These are phyloP conservation scores for Lentinula edodes DNA, from an alignment of 768 basidiomycete genomes.

Conservation along the genomic window DNA sequence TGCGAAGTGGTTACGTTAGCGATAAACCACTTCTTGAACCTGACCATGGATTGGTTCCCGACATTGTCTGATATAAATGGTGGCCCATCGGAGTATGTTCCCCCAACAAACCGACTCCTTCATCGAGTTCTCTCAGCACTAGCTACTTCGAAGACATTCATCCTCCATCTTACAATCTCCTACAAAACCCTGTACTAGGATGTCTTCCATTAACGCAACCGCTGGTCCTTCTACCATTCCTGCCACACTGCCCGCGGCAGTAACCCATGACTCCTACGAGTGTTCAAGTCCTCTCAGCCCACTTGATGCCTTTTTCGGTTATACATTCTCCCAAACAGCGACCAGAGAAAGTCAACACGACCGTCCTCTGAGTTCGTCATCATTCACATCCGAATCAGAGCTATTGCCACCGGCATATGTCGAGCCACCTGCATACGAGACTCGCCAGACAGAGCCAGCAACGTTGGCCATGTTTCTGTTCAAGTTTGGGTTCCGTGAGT, in stretches of 20 bases:
- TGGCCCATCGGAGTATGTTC: not conserved
- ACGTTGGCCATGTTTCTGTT: slow-evolving; percentile 59
- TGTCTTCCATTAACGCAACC: not conserved
- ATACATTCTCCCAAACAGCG: slow-evolving; percentile 25
- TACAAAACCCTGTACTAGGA: not conserved
- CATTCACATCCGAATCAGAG: slow-evolving; percentile 18
- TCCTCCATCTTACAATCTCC: not conserved
- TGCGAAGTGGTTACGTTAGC: not conserved
- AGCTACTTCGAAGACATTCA: not conserved
- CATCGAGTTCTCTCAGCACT: not conserved
- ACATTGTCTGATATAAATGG: not conserved
- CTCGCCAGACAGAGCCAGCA: slow-evolving; percentile 38
- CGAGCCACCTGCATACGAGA: slow-evolving; percentile 38
- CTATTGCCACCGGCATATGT: slow-evolving; percentile 7
- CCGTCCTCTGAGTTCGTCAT: slow-evolving; percentile 15
- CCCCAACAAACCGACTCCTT: not conserved
- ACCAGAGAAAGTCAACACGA: slow-evolving; percentile 39
- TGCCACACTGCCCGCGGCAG: not conserved
- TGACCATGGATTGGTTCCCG: not conserved
- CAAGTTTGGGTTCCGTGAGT: slow-evolving; percentile 58
- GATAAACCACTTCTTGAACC: not conserved
- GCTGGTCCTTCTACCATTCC: not conserved
- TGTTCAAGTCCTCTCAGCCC: not conserved
- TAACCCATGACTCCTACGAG: not conserved
- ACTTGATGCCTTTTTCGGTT: slow-evolving; percentile 31